phyloP scores from a whole-genome alignment of 306 rosid species.

The Lathyrus oleraceus region DNA sequence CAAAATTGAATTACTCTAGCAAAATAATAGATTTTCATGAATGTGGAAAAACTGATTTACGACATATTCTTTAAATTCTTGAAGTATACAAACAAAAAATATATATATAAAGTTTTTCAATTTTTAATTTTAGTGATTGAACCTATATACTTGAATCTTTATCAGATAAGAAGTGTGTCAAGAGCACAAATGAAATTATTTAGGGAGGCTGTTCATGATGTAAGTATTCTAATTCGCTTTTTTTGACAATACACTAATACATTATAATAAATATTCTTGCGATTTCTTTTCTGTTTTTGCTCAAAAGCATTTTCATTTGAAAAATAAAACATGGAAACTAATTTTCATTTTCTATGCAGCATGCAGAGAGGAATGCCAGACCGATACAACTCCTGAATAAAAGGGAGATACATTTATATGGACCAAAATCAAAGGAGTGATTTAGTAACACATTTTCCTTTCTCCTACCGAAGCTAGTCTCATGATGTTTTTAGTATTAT shows the following conservation, averaged over 20 bases:
- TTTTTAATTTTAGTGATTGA: background rate
- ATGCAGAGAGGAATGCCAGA: constrained; percentile 48
- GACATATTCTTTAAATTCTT: too few species aligned
- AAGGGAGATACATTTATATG: constrained; percentile 37
- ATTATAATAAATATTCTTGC: background rate
- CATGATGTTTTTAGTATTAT: too few species aligned
- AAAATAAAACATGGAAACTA: too few species aligned
- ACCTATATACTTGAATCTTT: background rate
- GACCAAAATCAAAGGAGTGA: background rate
- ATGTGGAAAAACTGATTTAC: too few species aligned
- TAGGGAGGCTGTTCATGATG: constrained; percentile 58
- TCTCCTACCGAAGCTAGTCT: background rate
- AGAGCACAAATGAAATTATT: constrained; percentile 49
- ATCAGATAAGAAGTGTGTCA: constrained; percentile 52
- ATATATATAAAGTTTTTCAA: too few species aligned
- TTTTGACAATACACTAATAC: background rate
- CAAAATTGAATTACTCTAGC: too few species aligned
- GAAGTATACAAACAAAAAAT: too few species aligned
- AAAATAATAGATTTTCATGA: too few species aligned
- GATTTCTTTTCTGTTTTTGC: background rate
- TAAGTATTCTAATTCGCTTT: constrained; percentile 33
- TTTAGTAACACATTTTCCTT: background rate
- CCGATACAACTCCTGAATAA: constrained; percentile 41
- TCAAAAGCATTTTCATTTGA: too few species aligned
- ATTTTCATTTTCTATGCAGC: constrained; percentile 29